These are phyloP conservation scores for Brasenia schreberi DNA, from an alignment of 164 flowering plant species.

Conservation along the genomic window DNA sequence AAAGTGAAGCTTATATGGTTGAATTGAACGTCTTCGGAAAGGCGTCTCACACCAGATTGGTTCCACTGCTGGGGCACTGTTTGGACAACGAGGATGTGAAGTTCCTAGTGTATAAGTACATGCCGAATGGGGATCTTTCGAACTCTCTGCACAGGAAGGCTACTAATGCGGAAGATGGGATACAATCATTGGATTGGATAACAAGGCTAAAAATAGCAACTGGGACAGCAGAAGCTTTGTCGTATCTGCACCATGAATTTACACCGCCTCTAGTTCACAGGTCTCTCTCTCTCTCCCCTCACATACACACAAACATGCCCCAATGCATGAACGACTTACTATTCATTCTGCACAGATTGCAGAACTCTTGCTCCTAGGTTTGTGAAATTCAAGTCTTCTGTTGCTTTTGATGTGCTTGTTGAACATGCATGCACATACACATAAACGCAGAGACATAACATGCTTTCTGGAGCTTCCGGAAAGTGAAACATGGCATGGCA, in stretches of 20 bases:
- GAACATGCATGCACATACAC: too few relatives aligned
- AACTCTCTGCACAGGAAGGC: slow-evolving; percentile 54
- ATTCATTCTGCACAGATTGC: neutral
- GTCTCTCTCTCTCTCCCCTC: slow-evolving; percentile 7
- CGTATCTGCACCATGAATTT: slow-evolving; percentile 85
- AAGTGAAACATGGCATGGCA: too few relatives aligned
- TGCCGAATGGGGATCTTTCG: slow-evolving; percentile 85
- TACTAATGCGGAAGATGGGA: slow-evolving; percentile 39
- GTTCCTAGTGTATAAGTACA: slow-evolving; percentile 65
- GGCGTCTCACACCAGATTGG: slow-evolving; percentile 64
- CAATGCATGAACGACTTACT: neutral
- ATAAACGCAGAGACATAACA: too few relatives aligned
- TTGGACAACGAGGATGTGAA: slow-evolving; percentile 76
- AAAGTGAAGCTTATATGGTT: slow-evolving; percentile 41
- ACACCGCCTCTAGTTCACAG: slow-evolving; percentile 83
- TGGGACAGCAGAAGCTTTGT: slow-evolving; percentile 87
- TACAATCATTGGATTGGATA: slow-evolving; percentile 95
- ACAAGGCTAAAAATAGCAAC: slow-evolving; percentile 86
- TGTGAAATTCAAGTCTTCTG: neutral
- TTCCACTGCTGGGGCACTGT: slow-evolving; percentile 86
- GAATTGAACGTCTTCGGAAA: slow-evolving; percentile 72
- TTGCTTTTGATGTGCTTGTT: neutral
- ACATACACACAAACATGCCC: neutral
- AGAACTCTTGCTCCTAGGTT: neutral
- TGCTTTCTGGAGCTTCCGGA: too few relatives aligned